Conservation (phyloP, 306 rosid species). For the Adenanthera pavonina region DNA sequence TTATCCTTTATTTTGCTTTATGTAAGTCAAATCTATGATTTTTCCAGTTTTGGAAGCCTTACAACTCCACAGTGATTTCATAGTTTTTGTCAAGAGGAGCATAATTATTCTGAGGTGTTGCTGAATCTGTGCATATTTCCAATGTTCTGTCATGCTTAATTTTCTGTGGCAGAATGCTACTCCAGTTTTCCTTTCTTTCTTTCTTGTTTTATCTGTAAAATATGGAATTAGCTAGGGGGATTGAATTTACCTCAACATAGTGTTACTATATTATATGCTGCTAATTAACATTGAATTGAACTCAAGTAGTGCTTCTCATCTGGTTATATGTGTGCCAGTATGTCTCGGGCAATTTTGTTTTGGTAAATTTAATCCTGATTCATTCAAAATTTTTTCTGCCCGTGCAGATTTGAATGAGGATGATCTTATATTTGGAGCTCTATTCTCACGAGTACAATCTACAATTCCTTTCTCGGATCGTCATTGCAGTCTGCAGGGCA, state of each 20-base stretch:
- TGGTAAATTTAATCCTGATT: constrained; percentile 16
- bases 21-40: not conserved
- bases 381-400: not conserved
- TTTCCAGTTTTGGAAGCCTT: not conserved
- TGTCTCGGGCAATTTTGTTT: constrained; percentile 19
- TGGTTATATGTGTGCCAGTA: not conserved
- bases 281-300: not conserved
- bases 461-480: constrained; percentile 48
- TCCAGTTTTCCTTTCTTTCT: not conserved
- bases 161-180: not conserved
- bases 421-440: constrained; percentile 51
- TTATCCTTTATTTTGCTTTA: not conserved
- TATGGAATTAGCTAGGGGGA: not conserved
- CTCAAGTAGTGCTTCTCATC: not conserved
- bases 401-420: constrained; percentile 61
- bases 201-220: not conserved
- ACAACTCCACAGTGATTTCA: not conserved
- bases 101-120: constrained; percentile 19
- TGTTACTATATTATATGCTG: not conserved
- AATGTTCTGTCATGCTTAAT: constrained; percentile 1
- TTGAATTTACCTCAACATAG: not conserved
- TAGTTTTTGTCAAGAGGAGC: not conserved
- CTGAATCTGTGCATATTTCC: constrained; percentile 11
- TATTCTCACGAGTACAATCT: constrained; percentile 45
- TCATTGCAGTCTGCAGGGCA: constrained; percentile 43